These are phyloP conservation scores for Blastobotrys buckinghamii DNA, from an alignment of 1,139 yeast genomes.

Conservation along the genomic window DNA sequence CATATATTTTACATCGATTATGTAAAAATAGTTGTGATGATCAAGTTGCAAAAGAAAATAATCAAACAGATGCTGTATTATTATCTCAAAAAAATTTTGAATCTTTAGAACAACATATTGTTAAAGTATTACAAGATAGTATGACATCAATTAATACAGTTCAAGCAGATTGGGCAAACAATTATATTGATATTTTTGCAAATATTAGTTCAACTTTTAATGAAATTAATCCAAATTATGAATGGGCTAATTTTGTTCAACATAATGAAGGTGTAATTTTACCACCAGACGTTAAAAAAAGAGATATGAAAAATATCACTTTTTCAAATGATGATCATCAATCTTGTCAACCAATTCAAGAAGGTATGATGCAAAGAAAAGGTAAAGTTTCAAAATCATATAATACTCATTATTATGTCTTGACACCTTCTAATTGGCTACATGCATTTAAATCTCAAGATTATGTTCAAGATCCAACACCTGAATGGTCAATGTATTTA, in stretches of 20 bases:
- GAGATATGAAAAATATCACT: slow-evolving; percentile 34
- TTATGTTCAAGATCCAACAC: slow-evolving; percentile 37
- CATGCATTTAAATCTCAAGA: slow-evolving; percentile 44
- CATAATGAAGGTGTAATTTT: slow-evolving; percentile 32
- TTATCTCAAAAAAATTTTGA: slow-evolving; percentile 39
- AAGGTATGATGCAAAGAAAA: slow-evolving; percentile 42
- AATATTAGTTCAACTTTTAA: slow-evolving; percentile 32
- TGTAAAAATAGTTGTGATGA: slow-evolving; percentile 35
- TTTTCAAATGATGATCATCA: slow-evolving; percentile 39
- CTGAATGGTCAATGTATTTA: slow-evolving; percentile 41
- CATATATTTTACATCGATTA: slow-evolving; percentile 39
- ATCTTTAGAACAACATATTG: slow-evolving; percentile 40
- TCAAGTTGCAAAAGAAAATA: slow-evolving; percentile 43
- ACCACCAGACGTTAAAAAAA: slow-evolving; percentile 33
- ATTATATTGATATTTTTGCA: slow-evolving; percentile 28
- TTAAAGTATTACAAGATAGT: slow-evolving; percentile 39
- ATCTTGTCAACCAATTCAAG: slow-evolving; percentile 40
- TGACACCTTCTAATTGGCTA: slow-evolving; percentile 41
- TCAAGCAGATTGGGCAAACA: slow-evolving; percentile 29
- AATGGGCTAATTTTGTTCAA: slow-evolving; percentile 41
- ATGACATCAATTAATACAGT: slow-evolving; percentile 31
- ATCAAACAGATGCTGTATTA: slow-evolving; percentile 39
- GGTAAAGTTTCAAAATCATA: slow-evolving; percentile 40
- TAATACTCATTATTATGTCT: slow-evolving; percentile 40
- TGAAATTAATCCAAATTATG: slow-evolving; percentile 35